Evolutionary conservation across 371 early-diverging fungal genomes (phyloP).

Genomic region (Mortierella sp.): DNA sequence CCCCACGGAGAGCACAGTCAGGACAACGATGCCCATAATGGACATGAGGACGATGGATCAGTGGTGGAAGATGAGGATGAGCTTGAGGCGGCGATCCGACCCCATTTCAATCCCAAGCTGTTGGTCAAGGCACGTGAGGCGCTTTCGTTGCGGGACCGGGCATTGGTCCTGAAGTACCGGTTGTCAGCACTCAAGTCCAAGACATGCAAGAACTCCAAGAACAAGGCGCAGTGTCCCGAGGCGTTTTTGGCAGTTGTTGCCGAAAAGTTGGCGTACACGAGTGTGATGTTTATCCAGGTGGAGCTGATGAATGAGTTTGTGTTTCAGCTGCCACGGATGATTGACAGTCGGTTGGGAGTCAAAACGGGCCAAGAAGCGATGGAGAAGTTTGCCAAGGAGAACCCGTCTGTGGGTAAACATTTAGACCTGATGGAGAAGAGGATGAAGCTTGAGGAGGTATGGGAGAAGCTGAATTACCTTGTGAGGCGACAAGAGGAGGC

Average conservation of each 20-base stretch:
- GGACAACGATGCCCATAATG: conserved; percentile 34
- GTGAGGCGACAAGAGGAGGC: conserved; percentile 74
- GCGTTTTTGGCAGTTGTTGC: conserved; percentile 91
- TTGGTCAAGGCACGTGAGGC: conserved; percentile 87
- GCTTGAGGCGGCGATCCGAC: conserved; percentile 50
- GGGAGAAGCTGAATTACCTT: conserved; percentile 76
- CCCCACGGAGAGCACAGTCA: conserved; percentile 17
- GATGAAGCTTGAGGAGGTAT: conserved; percentile 85
- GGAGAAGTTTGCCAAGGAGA: conserved; percentile 90
- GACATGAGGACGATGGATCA: conserved; percentile 58
- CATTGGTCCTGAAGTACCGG: conserved; percentile 84
- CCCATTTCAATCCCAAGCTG: conserved; percentile 77
- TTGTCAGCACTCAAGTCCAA: conserved; percentile 83
- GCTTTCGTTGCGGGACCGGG: conserved; percentile 79
- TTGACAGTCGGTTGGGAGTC: conserved; percentile 85
- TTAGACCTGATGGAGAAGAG: conserved; percentile 89
- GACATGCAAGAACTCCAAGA: conserved; percentile 80
- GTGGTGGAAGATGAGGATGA: conserved; percentile 42
- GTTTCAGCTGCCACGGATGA: conserved; percentile 95
- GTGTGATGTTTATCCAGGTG: conserved; percentile 96
- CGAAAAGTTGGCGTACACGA: conserved; percentile 93
- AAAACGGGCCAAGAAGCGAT: conserved; percentile 81
- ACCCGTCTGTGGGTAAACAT: conserved; percentile 87
- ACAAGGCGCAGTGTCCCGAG: conserved; percentile 95
- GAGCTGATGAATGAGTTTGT: conserved; percentile 97